phyloP scores from a whole-genome alignment of 1,284 basidiomycete species.

The Pholiota adiposa region DNA sequence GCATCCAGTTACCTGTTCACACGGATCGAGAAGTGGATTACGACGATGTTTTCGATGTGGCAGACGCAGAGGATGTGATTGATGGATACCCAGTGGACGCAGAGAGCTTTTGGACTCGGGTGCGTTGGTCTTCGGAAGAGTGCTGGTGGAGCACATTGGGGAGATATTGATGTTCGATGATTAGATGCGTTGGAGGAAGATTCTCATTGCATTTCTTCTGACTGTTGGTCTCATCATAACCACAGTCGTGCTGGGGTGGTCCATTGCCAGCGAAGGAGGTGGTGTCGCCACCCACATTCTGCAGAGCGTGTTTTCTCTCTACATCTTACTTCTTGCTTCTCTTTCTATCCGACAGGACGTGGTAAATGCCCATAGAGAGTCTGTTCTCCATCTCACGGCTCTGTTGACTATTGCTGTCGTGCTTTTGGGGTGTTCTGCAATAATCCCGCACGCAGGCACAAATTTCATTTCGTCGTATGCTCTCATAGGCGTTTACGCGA shows the following conservation, averaged over 20 bases:
- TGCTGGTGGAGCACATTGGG: background rate
- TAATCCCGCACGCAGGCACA: constrained; percentile 50
- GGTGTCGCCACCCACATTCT: constrained; percentile 47
- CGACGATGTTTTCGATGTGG: constrained; percentile 82
- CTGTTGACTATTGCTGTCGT: constrained; percentile 60
- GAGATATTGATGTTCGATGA: background rate
- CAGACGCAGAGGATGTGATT: constrained; percentile 67
- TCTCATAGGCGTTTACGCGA: constrained; percentile 51
- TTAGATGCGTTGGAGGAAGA: constrained; percentile 63
- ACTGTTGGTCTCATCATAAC: constrained; percentile 53
- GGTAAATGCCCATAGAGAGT: constrained; percentile 57
- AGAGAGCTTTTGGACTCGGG: constrained; percentile 72
- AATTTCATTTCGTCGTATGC: constrained; percentile 48
- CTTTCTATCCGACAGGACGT: constrained; percentile 58
- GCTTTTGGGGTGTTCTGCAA: constrained; percentile 51
- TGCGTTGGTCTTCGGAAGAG: constrained; percentile 41
- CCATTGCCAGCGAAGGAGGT: constrained; percentile 41
- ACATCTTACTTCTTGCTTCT: constrained; percentile 58
- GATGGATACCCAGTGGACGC: constrained; percentile 81
- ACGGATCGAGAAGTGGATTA: constrained; percentile 44
- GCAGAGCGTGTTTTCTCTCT: constrained; percentile 62
- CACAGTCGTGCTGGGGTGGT: constrained; percentile 57
- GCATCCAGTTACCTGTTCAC: constrained; percentile 48
- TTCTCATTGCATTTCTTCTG: constrained; percentile 49
- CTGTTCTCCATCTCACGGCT: constrained; percentile 68